phyloP scores from a whole-genome alignment of 1,284 basidiomycete species.

The Volvariella surrecta region DNA sequence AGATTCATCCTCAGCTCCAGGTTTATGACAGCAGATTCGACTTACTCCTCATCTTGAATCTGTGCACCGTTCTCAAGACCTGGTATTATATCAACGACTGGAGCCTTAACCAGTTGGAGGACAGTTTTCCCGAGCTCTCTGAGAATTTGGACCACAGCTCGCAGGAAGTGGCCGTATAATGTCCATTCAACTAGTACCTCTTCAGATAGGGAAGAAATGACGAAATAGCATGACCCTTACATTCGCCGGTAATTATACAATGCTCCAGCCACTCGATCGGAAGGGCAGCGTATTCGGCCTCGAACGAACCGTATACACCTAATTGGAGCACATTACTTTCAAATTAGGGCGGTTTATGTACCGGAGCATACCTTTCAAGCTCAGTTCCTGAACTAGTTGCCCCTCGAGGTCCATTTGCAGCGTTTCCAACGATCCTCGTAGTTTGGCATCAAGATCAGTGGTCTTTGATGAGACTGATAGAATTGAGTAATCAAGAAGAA shows the following conservation, averaged over 20 bases:
- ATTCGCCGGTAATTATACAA: conserved; percentile 36
- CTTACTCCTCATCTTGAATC: conserved; percentile 26
- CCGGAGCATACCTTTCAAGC: conserved; percentile 42
- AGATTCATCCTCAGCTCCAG: neutral
- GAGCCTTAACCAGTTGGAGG: conserved; percentile 18
- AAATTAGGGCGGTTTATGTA: too few relatives aligned
- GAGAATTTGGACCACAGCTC: conserved; percentile 30
- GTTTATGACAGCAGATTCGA: conserved; percentile 5
- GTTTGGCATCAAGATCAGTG: conserved; percentile 46
- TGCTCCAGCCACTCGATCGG: conserved; percentile 48
- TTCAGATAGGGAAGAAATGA: conserved; percentile 5
- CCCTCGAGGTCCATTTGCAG: conserved; percentile 49
- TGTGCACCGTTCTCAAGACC: conserved; percentile 11
- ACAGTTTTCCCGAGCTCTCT: conserved; percentile 28
- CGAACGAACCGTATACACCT: conserved; percentile 43
- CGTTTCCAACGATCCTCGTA: conserved; percentile 30
- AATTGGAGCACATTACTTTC: conserved; percentile 3
- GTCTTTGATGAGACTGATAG: conserved; percentile 41
- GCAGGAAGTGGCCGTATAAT: conserved; percentile 41
- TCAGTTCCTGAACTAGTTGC: conserved; percentile 36
- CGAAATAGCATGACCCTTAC: conserved; percentile 29
- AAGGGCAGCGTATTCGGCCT: conserved; percentile 35
- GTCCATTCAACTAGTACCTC: conserved; percentile 45
- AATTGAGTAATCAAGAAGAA: conserved; percentile 32
- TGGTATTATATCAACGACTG: conserved; percentile 10